These are phyloP conservation scores for Trametes pubescens DNA, from an alignment of 1,284 basidiomycete genomes.

Conservation along the genomic window DNA sequence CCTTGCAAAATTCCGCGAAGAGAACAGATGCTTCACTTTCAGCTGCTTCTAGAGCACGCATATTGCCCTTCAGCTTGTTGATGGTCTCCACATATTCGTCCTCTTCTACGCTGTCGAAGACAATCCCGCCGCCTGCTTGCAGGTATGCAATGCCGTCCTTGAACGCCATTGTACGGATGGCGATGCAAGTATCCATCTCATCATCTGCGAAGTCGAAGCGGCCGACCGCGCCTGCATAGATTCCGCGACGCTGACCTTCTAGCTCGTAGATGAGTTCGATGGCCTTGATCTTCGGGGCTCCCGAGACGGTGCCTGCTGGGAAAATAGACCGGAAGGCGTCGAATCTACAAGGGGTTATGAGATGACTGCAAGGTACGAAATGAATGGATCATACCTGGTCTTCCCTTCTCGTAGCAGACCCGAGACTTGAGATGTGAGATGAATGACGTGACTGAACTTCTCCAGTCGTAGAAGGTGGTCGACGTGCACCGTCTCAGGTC, in stretches of 20 bases:
- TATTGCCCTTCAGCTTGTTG: conserved; percentile 93
- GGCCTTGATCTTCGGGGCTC: conserved; percentile 98
- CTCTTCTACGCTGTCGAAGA: conserved; percentile 96
- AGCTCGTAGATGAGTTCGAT: conserved; percentile 92
- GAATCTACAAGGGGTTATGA: conserved; percentile 66
- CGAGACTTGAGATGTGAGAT: conserved; percentile 95
- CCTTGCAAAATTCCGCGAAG: not conserved
- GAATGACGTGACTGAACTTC: conserved; percentile 98
- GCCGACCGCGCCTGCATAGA: conserved; percentile 98
- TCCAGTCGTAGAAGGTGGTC: conserved; percentile 95
- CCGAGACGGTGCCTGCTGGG: conserved; percentile 99
- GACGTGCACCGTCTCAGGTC: conserved; percentile 94
- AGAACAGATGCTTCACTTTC: conserved; percentile 66
- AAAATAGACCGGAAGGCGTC: conserved; percentile 99
- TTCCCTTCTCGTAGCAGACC: conserved; percentile 86
- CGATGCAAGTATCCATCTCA: conserved; percentile 99
- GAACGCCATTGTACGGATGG: conserved; percentile 98
- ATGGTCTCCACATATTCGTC: conserved; percentile 97
- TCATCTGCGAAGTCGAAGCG: conserved; percentile 96
- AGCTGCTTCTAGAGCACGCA: conserved; percentile 87
- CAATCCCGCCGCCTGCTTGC: conserved; percentile 98
- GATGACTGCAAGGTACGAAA: not conserved
- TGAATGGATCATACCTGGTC: conserved; percentile 65
- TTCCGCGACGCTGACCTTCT: conserved; percentile 91
- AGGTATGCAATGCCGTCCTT: conserved; percentile 93